Conservation (phyloP, 75 land plant species). For the Cupressus sempervirens region DNA sequence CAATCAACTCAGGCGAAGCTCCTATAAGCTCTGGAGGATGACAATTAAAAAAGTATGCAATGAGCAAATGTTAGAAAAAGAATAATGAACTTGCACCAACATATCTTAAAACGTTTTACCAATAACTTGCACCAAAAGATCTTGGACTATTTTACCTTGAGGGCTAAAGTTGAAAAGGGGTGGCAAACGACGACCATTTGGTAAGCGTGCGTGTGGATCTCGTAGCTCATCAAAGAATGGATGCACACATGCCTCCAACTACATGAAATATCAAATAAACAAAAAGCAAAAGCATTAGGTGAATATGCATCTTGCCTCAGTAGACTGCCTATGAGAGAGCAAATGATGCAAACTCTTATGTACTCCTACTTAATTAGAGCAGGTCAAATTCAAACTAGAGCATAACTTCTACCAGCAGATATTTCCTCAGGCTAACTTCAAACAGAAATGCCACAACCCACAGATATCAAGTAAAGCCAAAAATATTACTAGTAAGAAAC, state of each 20-base stretch:
- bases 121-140: background rate
- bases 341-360: background rate
- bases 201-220: slow-evolving; percentile 28
- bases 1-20: background rate
- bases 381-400: background rate
- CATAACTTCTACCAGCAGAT: background rate
- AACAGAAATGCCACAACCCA: background rate
- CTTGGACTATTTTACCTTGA: slow-evolving; percentile 36
- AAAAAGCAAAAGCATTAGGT: slow-evolving; percentile 1
- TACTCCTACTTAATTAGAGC: background rate
- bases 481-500: background rate
- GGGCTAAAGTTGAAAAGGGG: slow-evolving; percentile 81
- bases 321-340: background rate
- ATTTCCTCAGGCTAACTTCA: background rate
- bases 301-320: background rate
- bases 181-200: slow-evolving; percentile 64
- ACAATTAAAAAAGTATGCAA: background rate
- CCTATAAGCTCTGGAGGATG: background rate
- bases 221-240: slow-evolving; percentile 45
- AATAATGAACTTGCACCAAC: background rate
- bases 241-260: slow-evolving; percentile 80
- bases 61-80: background rate
- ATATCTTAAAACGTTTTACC: too few relatives aligned
- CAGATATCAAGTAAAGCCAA: background rate
- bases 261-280: slow-evolving; percentile 14